phyloP scores from a whole-genome alignment of 1,284 basidiomycete species.

The Puccinia hordei region DNA sequence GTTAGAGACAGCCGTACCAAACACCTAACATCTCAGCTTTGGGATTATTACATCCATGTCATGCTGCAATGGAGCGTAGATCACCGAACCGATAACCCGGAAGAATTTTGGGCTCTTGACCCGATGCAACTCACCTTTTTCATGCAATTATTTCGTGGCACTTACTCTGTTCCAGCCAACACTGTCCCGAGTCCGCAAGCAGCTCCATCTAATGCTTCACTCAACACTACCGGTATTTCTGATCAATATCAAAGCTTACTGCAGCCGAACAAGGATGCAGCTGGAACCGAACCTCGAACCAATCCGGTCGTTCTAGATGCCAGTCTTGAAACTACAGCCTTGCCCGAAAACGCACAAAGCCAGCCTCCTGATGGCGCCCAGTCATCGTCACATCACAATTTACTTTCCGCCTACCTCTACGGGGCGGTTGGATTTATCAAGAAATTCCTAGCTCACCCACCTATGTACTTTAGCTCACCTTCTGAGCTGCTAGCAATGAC shows the following conservation, averaged over 20 bases:
- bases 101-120: slow-evolving; percentile 42
- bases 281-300: not conserved
- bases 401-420: slow-evolving; percentile 38
- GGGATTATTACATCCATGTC: slow-evolving; percentile 44
- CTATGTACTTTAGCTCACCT: not conserved
- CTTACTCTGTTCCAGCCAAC: slow-evolving; percentile 17
- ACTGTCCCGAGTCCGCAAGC: not conserved
- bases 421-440: slow-evolving; percentile 30
- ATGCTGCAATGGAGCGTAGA: slow-evolving; percentile 44
- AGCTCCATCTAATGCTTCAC: not conserved
- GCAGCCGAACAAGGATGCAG: slow-evolving; percentile 16
- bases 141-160: slow-evolving; percentile 21
- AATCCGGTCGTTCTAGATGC: not conserved
- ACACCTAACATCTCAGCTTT: slow-evolving; percentile 38
- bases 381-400: slow-evolving; percentile 17
- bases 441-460: not conserved
- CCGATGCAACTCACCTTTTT: slow-evolving; percentile 28
- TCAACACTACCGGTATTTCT: not conserved
- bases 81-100: not conserved
- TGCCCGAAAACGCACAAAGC: not conserved
- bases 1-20: slow-evolving; percentile 21
- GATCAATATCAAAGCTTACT: slow-evolving; percentile 23
- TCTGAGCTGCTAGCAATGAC: slow-evolving; percentile 15
- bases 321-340: not conserved
- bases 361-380: not conserved